These are phyloP conservation scores for Gillenia trifoliata DNA, from an alignment of 306 rosid genomes.

Conservation along the genomic window DNA sequence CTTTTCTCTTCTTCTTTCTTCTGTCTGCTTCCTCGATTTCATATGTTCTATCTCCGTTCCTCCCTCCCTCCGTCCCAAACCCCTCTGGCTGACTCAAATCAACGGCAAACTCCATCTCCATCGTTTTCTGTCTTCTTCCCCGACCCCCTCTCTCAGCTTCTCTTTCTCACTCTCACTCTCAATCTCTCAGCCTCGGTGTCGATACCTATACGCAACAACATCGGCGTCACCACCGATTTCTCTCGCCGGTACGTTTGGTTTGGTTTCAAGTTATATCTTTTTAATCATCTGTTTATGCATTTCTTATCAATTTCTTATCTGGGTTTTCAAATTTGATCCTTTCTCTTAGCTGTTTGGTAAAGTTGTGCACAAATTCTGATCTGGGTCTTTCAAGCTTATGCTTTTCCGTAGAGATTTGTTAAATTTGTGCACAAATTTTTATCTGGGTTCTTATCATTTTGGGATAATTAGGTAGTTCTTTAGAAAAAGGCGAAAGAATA, in stretches of 20 bases:
- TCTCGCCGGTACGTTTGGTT: constrained; percentile 57
- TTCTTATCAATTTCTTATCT: not conserved
- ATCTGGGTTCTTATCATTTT: not conserved
- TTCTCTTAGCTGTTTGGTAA: not conserved
- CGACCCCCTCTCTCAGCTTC: too few species aligned
- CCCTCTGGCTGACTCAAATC: too few species aligned
- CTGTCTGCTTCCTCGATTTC: too few species aligned
- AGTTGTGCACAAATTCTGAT: not conserved
- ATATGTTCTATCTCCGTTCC: too few species aligned
- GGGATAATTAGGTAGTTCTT: not conserved
- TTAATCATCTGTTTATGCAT: not conserved
- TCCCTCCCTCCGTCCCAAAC: too few species aligned
- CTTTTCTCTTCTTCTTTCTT: too few species aligned
- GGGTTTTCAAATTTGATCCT: not conserved
- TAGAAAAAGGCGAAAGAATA: too few species aligned
- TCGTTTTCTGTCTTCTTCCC: too few species aligned
- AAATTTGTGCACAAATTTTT: not conserved
- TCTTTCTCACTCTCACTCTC: too few species aligned
- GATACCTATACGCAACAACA: too few species aligned
- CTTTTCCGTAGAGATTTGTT: not conserved
- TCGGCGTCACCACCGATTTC: constrained; percentile 77
- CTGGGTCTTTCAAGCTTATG: not conserved
- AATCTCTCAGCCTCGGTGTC: too few species aligned
- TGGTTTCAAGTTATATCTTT: not conserved
- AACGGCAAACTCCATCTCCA: too few species aligned